phyloP scores from a whole-genome alignment of 257 asterid species.

The Solanum bukasovii region DNA sequence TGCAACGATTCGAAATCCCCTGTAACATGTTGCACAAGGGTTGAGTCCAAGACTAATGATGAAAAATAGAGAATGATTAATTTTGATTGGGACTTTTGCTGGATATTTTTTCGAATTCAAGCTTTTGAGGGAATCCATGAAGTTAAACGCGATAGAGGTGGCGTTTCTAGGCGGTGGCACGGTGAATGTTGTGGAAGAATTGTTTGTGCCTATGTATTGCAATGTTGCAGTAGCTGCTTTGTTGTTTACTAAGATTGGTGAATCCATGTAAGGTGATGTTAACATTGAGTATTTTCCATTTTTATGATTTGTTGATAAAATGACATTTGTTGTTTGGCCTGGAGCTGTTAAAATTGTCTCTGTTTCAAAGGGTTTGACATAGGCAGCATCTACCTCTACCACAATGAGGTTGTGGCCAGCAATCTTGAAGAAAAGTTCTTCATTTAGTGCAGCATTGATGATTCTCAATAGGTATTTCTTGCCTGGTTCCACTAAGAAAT shows the following conservation, averaged over 20 bases:
- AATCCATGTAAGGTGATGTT: no score
- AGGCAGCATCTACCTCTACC: no score
- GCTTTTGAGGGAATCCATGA: slow-evolving; percentile 29
- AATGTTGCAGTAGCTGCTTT: slow-evolving; percentile 38
- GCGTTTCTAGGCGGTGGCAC: slow-evolving; percentile 33
- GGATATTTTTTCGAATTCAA: slow-evolving; percentile 33
- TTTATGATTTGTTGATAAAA: no score
- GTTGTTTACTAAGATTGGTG: no score
- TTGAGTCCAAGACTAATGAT: slow-evolving; percentile 43
- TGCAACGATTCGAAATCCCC: slow-evolving; percentile 26
- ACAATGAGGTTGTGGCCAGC: no score
- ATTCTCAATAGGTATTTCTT: slow-evolving; percentile 26
- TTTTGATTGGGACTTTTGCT: slow-evolving; percentile 23
- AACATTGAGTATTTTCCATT: no score
- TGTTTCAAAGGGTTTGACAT: no score
- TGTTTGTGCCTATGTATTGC: slow-evolving; percentile 27
- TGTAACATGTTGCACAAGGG: slow-evolving; percentile 24
- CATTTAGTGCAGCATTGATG: slow-evolving; percentile 30
- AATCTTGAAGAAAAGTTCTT: neutral
- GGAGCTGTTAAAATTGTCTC: no score
- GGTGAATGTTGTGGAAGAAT: slow-evolving; percentile 16
- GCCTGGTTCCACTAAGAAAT: slow-evolving; percentile 14
- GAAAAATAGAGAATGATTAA: slow-evolving; percentile 42
- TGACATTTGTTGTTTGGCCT: no score
- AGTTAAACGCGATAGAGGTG: slow-evolving; percentile 26